Evolutionary conservation across 805 yeast genomes (phyloP).

Genomic region (Naumovozyma dairenensis): DNA sequence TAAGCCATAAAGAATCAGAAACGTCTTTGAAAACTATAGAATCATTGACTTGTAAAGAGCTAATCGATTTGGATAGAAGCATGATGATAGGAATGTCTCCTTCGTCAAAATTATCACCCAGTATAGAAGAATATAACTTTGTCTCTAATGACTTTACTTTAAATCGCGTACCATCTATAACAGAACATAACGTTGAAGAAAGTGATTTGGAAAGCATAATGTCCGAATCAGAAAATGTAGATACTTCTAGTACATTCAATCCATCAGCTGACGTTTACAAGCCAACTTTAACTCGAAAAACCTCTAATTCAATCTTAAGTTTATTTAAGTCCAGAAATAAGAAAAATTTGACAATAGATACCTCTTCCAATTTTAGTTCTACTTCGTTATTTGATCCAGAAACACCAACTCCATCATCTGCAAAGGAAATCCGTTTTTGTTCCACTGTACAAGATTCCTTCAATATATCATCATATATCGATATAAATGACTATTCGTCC

Average conservation of each 20-base stretch:
- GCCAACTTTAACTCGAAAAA: constrained; percentile 12
- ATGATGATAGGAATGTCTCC: constrained; percentile 18
- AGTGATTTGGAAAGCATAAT: constrained; percentile 14
- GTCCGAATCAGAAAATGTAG: constrained; percentile 6
- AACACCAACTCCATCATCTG: constrained; percentile 1
- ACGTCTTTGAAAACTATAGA: constrained; percentile 18
- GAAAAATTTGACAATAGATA: constrained; percentile 7
- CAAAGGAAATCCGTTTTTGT: background rate
- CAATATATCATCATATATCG: constrained; percentile 8
- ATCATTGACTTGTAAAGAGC: constrained; percentile 16
- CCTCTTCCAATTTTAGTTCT: constrained; percentile 3
- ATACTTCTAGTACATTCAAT: constrained; percentile 6
- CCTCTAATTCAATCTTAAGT: constrained; percentile 21
- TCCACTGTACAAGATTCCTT: background rate
- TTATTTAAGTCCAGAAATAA: constrained; percentile 18
- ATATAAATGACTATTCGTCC: constrained; percentile 4
- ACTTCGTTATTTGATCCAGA: background rate
- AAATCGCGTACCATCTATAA: background rate
- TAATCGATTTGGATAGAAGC: constrained; percentile 18
- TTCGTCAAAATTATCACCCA: background rate
- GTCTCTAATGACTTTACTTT: background rate
- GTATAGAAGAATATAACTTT: background rate
- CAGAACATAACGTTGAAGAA: background rate
- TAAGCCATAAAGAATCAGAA: constrained; percentile 1
- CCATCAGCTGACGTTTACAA: constrained; percentile 15